Conservation (phyloP, 768 basidiomycete genomes). For the Scleroderma citrinum region DNA sequence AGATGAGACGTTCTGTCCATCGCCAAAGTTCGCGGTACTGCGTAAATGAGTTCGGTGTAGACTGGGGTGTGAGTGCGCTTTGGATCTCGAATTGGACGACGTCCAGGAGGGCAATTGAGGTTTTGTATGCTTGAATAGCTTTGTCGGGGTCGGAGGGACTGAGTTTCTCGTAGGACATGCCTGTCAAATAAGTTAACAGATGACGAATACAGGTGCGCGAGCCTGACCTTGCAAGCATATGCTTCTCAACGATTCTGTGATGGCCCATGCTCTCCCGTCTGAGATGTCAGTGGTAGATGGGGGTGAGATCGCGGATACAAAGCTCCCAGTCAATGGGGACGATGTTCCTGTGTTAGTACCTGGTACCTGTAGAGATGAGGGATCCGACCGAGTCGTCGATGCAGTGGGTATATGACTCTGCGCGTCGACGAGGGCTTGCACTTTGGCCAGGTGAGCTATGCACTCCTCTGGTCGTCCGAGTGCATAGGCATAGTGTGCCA, state of each 20-base stretch:
- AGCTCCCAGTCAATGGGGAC: conserved; percentile 47
- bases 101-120: conserved; percentile 50
- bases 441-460: conserved; percentile 48
- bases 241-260: conserved; percentile 69
- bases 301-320: conserved; percentile 37
- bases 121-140: conserved; percentile 54
- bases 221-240: conserved; percentile 69
- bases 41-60: conserved; percentile 44
- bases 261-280: conserved; percentile 68
- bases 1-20: conserved; percentile 78
- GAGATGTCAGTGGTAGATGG: conserved; percentile 49
- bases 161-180: conserved; percentile 70
- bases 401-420: conserved; percentile 46
- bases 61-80: conserved; percentile 20
- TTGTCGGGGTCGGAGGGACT: conserved; percentile 39
- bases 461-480: conserved; percentile 61
- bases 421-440: conserved; percentile 50
- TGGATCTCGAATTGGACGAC: conserved; percentile 44
- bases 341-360: conserved; percentile 33
- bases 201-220: not conserved
- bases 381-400: conserved; percentile 37
- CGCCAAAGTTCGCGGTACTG: conserved; percentile 80
- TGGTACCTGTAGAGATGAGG: conserved; percentile 33
- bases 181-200: conserved; percentile 31
- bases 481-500: conserved; percentile 81